Percentiles rank a stretch among this genome's conserved stretches.
Evolutionary conservation across 2,329 filamentous ascomycete genomes (phyloP).

Genomic region (Grosmannia clavigera): DNA sequence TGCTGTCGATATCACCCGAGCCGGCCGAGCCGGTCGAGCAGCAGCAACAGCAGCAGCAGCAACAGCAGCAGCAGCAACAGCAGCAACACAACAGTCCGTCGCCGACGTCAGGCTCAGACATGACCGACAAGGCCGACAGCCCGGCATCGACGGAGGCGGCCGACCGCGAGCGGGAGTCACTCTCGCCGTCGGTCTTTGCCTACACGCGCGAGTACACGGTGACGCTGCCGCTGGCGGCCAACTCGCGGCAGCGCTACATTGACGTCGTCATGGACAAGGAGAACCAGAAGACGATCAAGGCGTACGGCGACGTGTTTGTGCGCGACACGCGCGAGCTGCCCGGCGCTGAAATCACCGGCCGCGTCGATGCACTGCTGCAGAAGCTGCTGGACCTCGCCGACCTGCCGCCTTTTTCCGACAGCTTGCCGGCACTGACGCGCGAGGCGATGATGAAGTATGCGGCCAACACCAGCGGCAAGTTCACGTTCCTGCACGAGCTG

Average conservation of each 20-base stretch:
- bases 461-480: slow-evolving; percentile 46
- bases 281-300: slow-evolving; percentile 29
- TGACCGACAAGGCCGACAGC: background rate
- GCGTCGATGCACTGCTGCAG: slow-evolving; percentile 39
- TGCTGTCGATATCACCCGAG: background rate
- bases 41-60: background rate
- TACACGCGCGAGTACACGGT: slow-evolving; percentile 31
- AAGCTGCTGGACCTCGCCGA: slow-evolving; percentile 43
- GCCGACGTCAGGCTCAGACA: background rate
- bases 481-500: slow-evolving; percentile 45
- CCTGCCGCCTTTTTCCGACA: slow-evolving; percentile 38
- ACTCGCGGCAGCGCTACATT: slow-evolving; percentile 38
- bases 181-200: background rate
- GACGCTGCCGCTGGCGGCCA: slow-evolving; percentile 44
- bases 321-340: slow-evolving; percentile 26
- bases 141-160: background rate
- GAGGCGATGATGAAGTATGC: slow-evolving; percentile 38
- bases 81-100: background rate
- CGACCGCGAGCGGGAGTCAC: background rate
- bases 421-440: slow-evolving; percentile 28
- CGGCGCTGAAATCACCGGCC: slow-evolving; percentile 25
- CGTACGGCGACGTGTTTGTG: slow-evolving; percentile 31
- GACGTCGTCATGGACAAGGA: slow-evolving; percentile 32
- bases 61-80: background rate
- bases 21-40: background rate